phyloP scores from a whole-genome alignment of 2,329 filamentous ascomycete species.

The Orbilia quercus region DNA sequence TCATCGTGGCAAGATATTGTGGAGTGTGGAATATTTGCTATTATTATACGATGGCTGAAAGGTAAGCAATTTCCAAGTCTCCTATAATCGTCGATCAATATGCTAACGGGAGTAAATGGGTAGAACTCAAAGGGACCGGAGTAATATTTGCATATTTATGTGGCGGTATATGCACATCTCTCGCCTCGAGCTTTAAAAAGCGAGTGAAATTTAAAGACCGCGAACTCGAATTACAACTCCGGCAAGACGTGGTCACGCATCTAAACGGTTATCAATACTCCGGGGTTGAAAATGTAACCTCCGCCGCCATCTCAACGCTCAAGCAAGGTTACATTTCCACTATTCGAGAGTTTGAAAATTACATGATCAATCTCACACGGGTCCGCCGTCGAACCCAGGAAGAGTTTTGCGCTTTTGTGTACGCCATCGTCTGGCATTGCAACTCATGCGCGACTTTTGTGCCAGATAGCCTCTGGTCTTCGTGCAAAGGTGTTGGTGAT shows the following conservation, averaged over 20 bases:
- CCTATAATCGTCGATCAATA: neutral
- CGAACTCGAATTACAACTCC: constrained; percentile 41
- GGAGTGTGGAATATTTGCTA: constrained; percentile 46
- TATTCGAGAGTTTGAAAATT: constrained; percentile 51
- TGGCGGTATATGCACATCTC: constrained; percentile 40
- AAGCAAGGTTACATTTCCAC: constrained; percentile 47
- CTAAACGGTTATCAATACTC: constrained; percentile 33
- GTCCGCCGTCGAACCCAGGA: constrained; percentile 37
- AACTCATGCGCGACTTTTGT: constrained; percentile 54
- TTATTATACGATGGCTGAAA: constrained; percentile 51
- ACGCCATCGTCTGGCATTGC: constrained; percentile 52
- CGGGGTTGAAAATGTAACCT: constrained; percentile 36
- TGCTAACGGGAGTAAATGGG: constrained; percentile 7
- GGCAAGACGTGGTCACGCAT: constrained; percentile 35
- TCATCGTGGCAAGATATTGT: constrained; percentile 47
- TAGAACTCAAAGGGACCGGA: constrained; percentile 52
- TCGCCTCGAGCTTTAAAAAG: constrained; percentile 50
- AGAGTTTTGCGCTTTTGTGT: constrained; percentile 48
- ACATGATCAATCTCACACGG: constrained; percentile 37
- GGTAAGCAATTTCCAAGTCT: constrained; percentile 11
- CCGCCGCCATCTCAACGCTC: constrained; percentile 33
- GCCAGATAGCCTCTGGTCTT: constrained; percentile 43
- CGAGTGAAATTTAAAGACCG: constrained; percentile 50
- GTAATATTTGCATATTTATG: constrained; percentile 55
- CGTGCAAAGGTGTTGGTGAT: constrained; percentile 29